A percentile compares a stretch with the other conserved stretches of the same genome.
Evolutionary conservation across 2,329 filamentous ascomycete genomes (phyloP).

Genomic region (Pestalotiopsis sp.): DNA sequence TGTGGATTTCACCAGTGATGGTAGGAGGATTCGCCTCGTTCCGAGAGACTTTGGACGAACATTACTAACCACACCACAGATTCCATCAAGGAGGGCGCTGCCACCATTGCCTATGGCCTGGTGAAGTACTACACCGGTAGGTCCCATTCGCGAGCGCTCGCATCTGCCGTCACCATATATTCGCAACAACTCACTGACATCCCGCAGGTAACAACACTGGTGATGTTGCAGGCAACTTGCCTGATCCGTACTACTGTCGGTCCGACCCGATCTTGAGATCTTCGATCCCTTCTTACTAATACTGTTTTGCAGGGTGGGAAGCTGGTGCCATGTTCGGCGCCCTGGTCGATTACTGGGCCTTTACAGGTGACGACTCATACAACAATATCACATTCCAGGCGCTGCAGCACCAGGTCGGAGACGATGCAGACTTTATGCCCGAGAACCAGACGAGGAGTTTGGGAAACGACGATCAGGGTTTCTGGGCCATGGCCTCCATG

Average conservation of each 20-base stretch:
- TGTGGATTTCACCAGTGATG: conserved; percentile 1
- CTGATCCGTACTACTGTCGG: conserved; percentile 66
- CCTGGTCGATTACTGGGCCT: conserved; percentile 72
- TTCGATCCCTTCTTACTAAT: conserved; percentile 12
- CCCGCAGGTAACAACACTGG: conserved; percentile 57
- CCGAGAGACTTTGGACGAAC: not conserved
- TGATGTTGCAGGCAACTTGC: conserved; percentile 59
- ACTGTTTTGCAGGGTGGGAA: conserved; percentile 62
- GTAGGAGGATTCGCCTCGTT: not conserved
- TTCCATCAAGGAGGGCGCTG: conserved; percentile 35
- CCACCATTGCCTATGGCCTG: conserved; percentile 48
- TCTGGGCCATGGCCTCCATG: conserved; percentile 85
- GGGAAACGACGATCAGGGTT: conserved; percentile 78
- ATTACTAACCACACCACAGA: not conserved
- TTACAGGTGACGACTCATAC: conserved; percentile 68
- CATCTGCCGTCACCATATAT: not conserved
- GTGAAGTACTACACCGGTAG: conserved; percentile 48
- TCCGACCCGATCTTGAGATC: conserved; percentile 24
- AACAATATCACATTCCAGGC: conserved; percentile 61
- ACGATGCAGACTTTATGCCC: conserved; percentile 67
- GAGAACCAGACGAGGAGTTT: conserved; percentile 61
- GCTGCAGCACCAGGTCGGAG: conserved; percentile 61
- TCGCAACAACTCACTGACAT: not conserved
- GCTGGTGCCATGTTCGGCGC: conserved; percentile 72
- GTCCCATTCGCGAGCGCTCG: not conserved